A percentile compares a stretch with the other conserved stretches of the same genome.
phyloP scores from a whole-genome alignment of 495 filamentous ascomycete species.

The Daldinia decipiens region DNA sequence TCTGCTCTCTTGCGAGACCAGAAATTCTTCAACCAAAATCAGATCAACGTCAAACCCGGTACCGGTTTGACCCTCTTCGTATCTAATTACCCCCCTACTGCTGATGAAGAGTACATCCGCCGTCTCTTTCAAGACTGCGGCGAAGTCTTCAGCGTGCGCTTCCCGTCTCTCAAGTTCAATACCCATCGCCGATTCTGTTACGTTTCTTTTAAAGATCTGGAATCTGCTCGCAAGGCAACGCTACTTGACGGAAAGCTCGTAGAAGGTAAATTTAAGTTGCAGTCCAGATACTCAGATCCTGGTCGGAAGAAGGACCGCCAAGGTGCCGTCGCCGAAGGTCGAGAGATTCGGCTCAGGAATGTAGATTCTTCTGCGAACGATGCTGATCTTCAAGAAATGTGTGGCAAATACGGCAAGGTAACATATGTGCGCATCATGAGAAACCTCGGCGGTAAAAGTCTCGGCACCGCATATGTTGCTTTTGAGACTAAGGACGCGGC shows the following conservation, averaged over 20 bases:
- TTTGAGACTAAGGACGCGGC: constrained; percentile 81
- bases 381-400: constrained; percentile 73
- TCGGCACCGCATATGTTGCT: constrained; percentile 80
- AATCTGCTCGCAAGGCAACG: constrained; percentile 72
- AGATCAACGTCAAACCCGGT: constrained; percentile 77
- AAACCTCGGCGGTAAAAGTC: constrained; percentile 70
- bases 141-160: constrained; percentile 84
- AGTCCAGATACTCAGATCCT: constrained; percentile 87
- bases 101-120: constrained; percentile 83
- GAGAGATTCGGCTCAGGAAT: constrained; percentile 86
- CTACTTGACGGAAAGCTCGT: constrained; percentile 73
- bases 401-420: constrained; percentile 78
- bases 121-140: constrained; percentile 80
- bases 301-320: constrained; percentile 77
- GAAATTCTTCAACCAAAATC: constrained; percentile 75
- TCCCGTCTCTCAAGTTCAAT: constrained; percentile 89
- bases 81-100: constrained; percentile 87
- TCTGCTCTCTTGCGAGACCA: constrained; percentile 81
- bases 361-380: constrained; percentile 73
- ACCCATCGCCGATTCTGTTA: constrained; percentile 93
- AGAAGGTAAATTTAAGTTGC: constrained; percentile 71
- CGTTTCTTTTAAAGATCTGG: constrained; percentile 78
- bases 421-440: constrained; percentile 71
- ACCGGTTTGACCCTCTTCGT: constrained; percentile 84
- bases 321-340: constrained; percentile 83